A percentile compares a stretch with the other conserved stretches of the same genome.
Conservation (phyloP, 1,284 basidiomycete genomes). For the Inonotus hispidus region DNA sequence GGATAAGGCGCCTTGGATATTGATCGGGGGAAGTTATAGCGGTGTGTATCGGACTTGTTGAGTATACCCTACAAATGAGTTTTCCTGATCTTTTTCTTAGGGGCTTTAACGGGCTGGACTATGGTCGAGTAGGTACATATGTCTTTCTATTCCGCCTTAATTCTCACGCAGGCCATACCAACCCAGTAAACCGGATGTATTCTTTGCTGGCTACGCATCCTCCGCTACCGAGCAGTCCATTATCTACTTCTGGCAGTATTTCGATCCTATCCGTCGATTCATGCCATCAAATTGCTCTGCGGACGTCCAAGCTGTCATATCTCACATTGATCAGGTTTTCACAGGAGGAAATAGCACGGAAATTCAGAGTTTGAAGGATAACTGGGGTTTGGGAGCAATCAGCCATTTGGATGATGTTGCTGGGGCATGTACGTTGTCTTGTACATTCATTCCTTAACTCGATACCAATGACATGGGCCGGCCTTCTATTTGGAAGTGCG, state of each 20-base stretch:
- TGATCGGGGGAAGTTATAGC: constrained; percentile 68
- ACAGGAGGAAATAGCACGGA: constrained; percentile 36
- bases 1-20: constrained; percentile 57
- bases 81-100: constrained; percentile 8
- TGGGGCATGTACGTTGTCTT: constrained; percentile 40
- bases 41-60: constrained; percentile 28
- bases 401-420: constrained; percentile 64
- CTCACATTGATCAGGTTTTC: constrained; percentile 56
- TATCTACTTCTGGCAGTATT: constrained; percentile 67
- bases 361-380: constrained; percentile 47
- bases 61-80: background rate
- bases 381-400: constrained; percentile 53
- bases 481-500: constrained; percentile 38
- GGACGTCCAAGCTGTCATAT: constrained; percentile 61
- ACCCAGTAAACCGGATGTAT: constrained; percentile 56
- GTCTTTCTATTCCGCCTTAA: background rate
- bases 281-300: constrained; percentile 73
- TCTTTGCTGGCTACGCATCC: constrained; percentile 64
- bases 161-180: constrained; percentile 8
- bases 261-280: constrained; percentile 59
- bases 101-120: constrained; percentile 62
- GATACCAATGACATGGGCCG: too few species aligned
- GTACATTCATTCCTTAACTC: too few species aligned
- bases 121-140: constrained; percentile 53
- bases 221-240: constrained; percentile 70